Conservation (phyloP, 179 eudicot species). For the Dionaea muscipula region DNA sequence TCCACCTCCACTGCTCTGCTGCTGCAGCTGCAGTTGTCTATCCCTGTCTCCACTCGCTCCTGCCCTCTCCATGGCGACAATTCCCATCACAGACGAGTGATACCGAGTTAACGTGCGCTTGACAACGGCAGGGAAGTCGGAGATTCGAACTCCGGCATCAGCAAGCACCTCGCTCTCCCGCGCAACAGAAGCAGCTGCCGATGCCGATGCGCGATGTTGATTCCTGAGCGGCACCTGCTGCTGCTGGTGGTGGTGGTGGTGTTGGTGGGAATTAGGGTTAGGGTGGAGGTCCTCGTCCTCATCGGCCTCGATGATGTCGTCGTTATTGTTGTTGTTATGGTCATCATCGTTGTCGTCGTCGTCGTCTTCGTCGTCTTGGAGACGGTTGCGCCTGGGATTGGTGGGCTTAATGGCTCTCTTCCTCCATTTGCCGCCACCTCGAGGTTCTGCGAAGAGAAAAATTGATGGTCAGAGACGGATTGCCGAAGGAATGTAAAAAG, state of each 20-base stretch:
- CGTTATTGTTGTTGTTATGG: too few species aligned
- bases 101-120: slow-evolving; percentile 36
- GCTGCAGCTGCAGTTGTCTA: slow-evolving; percentile 2
- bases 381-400: slow-evolving; percentile 27
- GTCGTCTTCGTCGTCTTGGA: slow-evolving; percentile 23
- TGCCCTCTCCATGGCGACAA: slow-evolving; percentile 46
- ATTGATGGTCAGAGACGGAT: slow-evolving; percentile 4
- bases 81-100: slow-evolving; percentile 38
- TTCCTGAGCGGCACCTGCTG: slow-evolving; percentile 6
- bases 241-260: slow-evolving; percentile 8
- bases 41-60: slow-evolving; percentile 22
- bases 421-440: slow-evolving; percentile 28
- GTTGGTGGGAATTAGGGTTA: slow-evolving; percentile 7
- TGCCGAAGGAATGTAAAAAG: not conserved
- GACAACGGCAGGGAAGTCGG: slow-evolving; percentile 49
- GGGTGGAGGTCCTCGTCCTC: slow-evolving; percentile 45
- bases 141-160: slow-evolving; percentile 36
- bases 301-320: slow-evolving; percentile 26
- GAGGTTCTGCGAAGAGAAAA: not conserved
- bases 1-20: slow-evolving; percentile 1
- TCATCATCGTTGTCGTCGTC: slow-evolving; percentile 44
- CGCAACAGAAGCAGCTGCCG: not conserved
- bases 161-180: slow-evolving; percentile 36
- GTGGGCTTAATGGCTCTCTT: slow-evolving; percentile 11
- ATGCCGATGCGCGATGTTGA: too few species aligned